Conservation (phyloP, 2,329 filamentous ascomycete genomes). For the Xylariaceae sp. region DNA sequence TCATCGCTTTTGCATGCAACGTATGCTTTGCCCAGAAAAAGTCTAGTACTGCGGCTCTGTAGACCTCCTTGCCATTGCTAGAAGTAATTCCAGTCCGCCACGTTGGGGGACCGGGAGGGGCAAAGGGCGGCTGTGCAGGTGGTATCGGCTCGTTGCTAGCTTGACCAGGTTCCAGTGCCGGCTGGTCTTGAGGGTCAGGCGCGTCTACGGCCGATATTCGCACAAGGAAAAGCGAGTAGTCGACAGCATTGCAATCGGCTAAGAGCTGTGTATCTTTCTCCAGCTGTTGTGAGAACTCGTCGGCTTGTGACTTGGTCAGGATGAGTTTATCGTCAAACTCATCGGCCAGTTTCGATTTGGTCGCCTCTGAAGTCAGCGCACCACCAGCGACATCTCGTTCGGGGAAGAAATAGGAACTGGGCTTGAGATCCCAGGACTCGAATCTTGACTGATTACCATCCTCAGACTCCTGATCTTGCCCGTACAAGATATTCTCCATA, state of each 20-base stretch:
- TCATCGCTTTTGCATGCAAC: constrained; percentile 61
- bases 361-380: constrained; percentile 56
- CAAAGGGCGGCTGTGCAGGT: constrained; percentile 27
- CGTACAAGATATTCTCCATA: constrained; percentile 72
- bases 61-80: constrained; percentile 60
- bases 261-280: constrained; percentile 61
- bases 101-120: constrained; percentile 32
- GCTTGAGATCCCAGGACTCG: constrained; percentile 74
- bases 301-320: constrained; percentile 50
- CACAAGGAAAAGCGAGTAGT: constrained; percentile 72
- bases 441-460: constrained; percentile 39
- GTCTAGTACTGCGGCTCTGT: constrained; percentile 64
- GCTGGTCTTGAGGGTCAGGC: constrained; percentile 26
- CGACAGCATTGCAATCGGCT: constrained; percentile 60
- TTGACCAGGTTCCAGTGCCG: constrained; percentile 40
- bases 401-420: constrained; percentile 70
- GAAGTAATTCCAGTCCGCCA: constrained; percentile 63
- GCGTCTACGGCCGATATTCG: constrained; percentile 33
- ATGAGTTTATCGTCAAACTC: constrained; percentile 63
- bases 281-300: constrained; percentile 51
- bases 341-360: constrained; percentile 62
- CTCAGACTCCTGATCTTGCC: constrained; percentile 42
- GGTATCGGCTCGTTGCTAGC: constrained; percentile 13
- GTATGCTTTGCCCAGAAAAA: constrained; percentile 79
- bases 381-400: constrained; percentile 67